Percentiles rank a stretch among this genome's conserved stretches.
These are phyloP conservation scores for Heterobasidion annosum DNA, from an alignment of 1,284 basidiomycete genomes.

Conservation along the genomic window DNA sequence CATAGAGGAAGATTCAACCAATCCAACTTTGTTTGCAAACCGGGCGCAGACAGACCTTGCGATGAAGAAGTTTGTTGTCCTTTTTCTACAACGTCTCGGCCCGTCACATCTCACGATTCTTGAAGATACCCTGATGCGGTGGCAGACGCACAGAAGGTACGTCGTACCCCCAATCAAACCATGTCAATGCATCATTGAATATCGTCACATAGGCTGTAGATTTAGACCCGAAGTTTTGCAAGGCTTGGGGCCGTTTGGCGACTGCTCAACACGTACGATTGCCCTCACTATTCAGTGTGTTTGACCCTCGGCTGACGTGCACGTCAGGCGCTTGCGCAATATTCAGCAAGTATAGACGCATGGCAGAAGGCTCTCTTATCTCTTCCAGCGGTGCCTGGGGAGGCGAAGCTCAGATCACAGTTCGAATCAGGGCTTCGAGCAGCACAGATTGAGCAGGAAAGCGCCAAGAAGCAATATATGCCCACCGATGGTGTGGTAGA, in stretches of 20 bases:
- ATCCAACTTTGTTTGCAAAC: slow-evolving; percentile 25
- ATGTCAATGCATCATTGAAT: no score
- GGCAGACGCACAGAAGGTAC: slow-evolving; percentile 1
- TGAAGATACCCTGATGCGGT: background rate
- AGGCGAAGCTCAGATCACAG: background rate
- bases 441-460: background rate
- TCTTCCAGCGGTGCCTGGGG: background rate
- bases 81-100: background rate
- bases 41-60: slow-evolving; percentile 20
- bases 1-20: slow-evolving; percentile 20
- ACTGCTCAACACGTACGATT: slow-evolving; percentile 16
- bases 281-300: background rate
- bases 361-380: background rate
- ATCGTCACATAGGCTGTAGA: slow-evolving; percentile 17
- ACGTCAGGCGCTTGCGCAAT: background rate
- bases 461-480: background rate
- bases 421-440: background rate
- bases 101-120: background rate
- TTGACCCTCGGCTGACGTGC: background rate
- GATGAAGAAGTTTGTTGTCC: slow-evolving; percentile 18
- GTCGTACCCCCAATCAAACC: background rate
- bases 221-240: slow-evolving; percentile 22
- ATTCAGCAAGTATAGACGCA: background rate
- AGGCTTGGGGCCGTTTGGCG: slow-evolving; percentile 24
- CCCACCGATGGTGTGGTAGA: background rate